Percentiles rank a stretch among this genome's conserved stretches.
phyloP scores from a whole-genome alignment of 257 asterid genomes.

The Solanum ahanhuiri region DNA sequence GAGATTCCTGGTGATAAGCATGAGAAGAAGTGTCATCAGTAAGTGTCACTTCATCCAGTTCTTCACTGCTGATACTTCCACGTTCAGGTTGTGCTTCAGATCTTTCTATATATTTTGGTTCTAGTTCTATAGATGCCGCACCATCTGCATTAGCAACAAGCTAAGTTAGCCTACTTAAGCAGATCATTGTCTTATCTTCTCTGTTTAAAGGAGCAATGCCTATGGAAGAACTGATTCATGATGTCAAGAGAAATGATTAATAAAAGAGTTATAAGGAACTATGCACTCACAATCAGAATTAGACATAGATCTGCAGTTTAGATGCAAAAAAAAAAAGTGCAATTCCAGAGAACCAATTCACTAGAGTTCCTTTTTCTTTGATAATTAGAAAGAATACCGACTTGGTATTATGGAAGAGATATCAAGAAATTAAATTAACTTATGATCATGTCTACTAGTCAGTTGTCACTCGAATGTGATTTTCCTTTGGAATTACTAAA shows the following conservation, averaged over 20 bases:
- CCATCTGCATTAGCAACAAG: conserved; percentile 45
- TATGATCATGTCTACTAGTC: not conserved
- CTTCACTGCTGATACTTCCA: conserved; percentile 75
- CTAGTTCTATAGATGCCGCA: conserved; percentile 75
- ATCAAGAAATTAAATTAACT: not conserved
- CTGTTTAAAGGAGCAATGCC: not conserved
- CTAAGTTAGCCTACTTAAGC: not conserved
- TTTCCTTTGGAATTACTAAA: not conserved
- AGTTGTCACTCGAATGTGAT: not conserved
- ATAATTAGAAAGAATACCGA: not conserved
- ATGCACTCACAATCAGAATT: not conserved
- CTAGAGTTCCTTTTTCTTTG: not conserved
- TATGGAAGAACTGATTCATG: not conserved
- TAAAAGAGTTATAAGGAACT: not conserved
- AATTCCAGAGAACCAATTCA: not conserved
- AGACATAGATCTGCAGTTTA: not conserved
- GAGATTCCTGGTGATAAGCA: conserved; percentile 25
- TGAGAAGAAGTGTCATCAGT: conserved; percentile 39
- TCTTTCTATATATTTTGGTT: conserved; percentile 74
- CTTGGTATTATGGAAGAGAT: not conserved
- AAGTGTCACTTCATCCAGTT: conserved; percentile 44
- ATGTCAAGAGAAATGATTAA: not conserved
- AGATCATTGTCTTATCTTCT: not conserved
- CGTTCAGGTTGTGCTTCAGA: conserved; percentile 43
- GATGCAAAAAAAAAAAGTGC: not conserved